Evolutionary conservation across 345 rosid species (phyloP), one percentile per base, ranked within the genome.

Genomic region (Luvunga scandens): DNA sequence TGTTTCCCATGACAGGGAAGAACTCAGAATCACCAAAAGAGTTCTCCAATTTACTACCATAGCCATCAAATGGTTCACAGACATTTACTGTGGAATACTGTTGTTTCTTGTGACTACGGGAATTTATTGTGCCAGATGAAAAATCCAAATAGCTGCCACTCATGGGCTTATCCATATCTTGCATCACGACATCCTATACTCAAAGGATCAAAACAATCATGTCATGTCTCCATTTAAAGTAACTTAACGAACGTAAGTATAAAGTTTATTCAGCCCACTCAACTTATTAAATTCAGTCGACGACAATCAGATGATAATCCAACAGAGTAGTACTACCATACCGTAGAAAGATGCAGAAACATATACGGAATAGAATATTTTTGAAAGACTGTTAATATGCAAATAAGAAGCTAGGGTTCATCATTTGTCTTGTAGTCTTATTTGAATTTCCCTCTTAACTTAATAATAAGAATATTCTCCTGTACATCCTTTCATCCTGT

Each of bases 161-260:
- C 34, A 73, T 72, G 71, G 87, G 86, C 76, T 76, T 65, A 64
- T 83, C 80, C 61, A 81, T 75, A 82, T 88, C 86, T 81, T 86
- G 78, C 82, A 88, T 85, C 68, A 87, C 59, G 25, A 75, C 80
- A 56, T 93, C 94, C 98, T 91, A 86, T 72, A 83, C 72, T 45
- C 7, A 48, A 63, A 24, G 70, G 69, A 42, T 21, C 68, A 33
- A 19, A 45, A 33, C 12, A 75, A 38, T 48, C 61, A 71, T 57
- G 62, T 48, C 66, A 30, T 31, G 28, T 70, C 61, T 70, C 63
- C 72, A 73, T 57, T 81, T 45, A 67, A 69, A 45, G 28, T 34
- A 63, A 67, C 45, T 42, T 30, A 74, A 66, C 30, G 25, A 75
- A 24, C 69, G 66, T 12, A 68, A 59, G n/a, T 67, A 75, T 39